Base-by-base conservation (phyloP, 768 basidiomycete species). In the Calocybe cyanea region DNA sequence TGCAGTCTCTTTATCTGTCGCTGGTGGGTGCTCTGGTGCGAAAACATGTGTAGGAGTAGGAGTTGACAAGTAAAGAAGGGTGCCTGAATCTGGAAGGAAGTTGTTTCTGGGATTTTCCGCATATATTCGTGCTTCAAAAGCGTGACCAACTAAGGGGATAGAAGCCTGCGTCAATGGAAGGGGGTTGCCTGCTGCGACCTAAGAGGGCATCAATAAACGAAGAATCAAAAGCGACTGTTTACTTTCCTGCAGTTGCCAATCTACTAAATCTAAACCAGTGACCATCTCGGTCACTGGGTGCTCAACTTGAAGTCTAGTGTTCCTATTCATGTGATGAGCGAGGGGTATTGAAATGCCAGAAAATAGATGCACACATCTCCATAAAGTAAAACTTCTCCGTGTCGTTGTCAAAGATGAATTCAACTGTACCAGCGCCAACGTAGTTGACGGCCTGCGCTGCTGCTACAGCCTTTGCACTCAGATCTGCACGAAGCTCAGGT, bases 281-380 rank as follows among this genome's bases (percentile, higher is more conserved):
- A 96, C 81, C 85, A 94, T 94, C 65, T 94, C 92, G 0, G 92
- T 93, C 21, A 95, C 88, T 11, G 92, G 92, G 61, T 94, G 92
- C 56, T 94, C 90, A 23, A 91, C 88, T 65, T 92, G 90, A 34
- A 91, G 60, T 30, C 88, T 76, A 9, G 88, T 90, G 55, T 91
- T 91, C 88, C 87, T 89, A 33, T 6, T 41, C 40, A 23, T 41
- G 21, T 19, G 17, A 7, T 24, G 20, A 36, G 5, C 34, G 20
- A 14, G 20, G 45, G 23, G 46, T 36, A 42, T 28, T 25, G 20
- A 24, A 21, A 46, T 2, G 17, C 43, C 41, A 19, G 14, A 23
- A n/a, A 19, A 6, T 21, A 9, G 37, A 42, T 19, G 58, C 84
- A 42, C 54, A 84, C 90, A 95, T 95, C 66, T 96, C 93, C 92